Percentiles rank a stretch among this genome's conserved stretches.
These are phyloP conservation scores for Coffea eugenioides DNA, from an alignment of 257 asterid species.

Conservation along the genomic window DNA sequence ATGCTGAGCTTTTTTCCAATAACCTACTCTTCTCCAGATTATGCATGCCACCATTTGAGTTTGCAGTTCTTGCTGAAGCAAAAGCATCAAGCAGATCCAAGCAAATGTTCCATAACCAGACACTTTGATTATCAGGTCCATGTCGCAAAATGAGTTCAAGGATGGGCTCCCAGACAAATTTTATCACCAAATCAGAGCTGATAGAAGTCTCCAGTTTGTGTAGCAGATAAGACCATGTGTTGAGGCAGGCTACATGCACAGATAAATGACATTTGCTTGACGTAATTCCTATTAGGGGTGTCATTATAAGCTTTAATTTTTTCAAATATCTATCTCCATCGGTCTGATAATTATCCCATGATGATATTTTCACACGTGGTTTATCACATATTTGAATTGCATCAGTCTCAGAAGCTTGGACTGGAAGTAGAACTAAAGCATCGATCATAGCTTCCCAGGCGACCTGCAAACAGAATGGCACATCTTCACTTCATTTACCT, in stretches of 20 bases:
- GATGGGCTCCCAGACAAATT: slow-evolving; percentile 69
- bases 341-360: slow-evolving; percentile 23
- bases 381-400: slow-evolving; percentile 19
- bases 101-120: slow-evolving; percentile 61
- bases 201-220: slow-evolving; percentile 64
- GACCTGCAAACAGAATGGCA: slow-evolving; percentile 46
- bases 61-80: slow-evolving; percentile 41
- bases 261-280: slow-evolving; percentile 69
- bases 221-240: slow-evolving; percentile 76
- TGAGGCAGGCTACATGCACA: slow-evolving; percentile 69
- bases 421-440: slow-evolving; percentile 49
- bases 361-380: slow-evolving; percentile 24
- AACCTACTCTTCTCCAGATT: slow-evolving; percentile 27
- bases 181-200: slow-evolving; percentile 40
- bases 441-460: slow-evolving; percentile 83
- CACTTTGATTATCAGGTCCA: slow-evolving; percentile 50
- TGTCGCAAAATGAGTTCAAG: slow-evolving; percentile 48
- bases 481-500: slow-evolving; percentile 1
- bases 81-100: slow-evolving; percentile 59
- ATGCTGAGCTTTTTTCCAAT: slow-evolving; percentile 25
- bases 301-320: slow-evolving; percentile 68
- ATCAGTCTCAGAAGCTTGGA: slow-evolving; percentile 33
- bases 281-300: slow-evolving; percentile 63
- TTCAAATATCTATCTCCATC: slow-evolving; percentile 39
- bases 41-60: slow-evolving; percentile 22